Evolutionary conservation across 2,329 filamentous ascomycete species (phyloP).

Genomic region (Exophiala dermatitidis): DNA sequence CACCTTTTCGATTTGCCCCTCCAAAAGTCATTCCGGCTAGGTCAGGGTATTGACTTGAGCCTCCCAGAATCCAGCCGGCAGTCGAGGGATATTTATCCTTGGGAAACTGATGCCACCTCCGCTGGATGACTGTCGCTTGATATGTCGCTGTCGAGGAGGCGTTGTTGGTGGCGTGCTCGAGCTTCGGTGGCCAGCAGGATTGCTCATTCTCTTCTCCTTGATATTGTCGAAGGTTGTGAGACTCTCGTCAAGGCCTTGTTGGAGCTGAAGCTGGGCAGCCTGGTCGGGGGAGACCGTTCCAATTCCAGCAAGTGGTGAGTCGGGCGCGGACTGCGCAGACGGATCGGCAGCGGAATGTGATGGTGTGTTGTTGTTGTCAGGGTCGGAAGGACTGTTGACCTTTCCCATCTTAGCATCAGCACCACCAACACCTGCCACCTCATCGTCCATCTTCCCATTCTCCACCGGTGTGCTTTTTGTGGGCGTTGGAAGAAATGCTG

Average conservation of each 20-base stretch:
- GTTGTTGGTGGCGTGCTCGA: constrained; percentile 18
- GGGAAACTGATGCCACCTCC: constrained; percentile 21
- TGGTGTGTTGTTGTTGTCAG: not conserved
- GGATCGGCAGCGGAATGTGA: not conserved
- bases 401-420: constrained; percentile 2
- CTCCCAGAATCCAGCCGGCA: constrained; percentile 25
- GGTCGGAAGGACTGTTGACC: constrained; percentile 8
- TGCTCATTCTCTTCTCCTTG: constrained; percentile 17
- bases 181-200: not conserved
- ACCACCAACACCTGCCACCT: constrained; percentile 3
- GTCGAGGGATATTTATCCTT: constrained; percentile 25
- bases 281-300: constrained; percentile 10
- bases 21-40: constrained; percentile 1
- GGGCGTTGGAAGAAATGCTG: constrained; percentile 42
- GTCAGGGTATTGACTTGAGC: constrained; percentile 23
- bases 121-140: constrained; percentile 13
- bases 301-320: constrained; percentile 4
- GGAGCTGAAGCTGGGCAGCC: constrained; percentile 17
- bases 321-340: constrained; percentile 4
- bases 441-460: constrained; percentile 9
- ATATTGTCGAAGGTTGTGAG: constrained; percentile 27
- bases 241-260: constrained; percentile 20
- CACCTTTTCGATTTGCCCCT: not conserved
- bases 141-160: constrained; percentile 13
- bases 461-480: constrained; percentile 19